Conservation (phyloP, 2,329 filamentous ascomycete genomes). For the Dryadomyces quercivorus region DNA sequence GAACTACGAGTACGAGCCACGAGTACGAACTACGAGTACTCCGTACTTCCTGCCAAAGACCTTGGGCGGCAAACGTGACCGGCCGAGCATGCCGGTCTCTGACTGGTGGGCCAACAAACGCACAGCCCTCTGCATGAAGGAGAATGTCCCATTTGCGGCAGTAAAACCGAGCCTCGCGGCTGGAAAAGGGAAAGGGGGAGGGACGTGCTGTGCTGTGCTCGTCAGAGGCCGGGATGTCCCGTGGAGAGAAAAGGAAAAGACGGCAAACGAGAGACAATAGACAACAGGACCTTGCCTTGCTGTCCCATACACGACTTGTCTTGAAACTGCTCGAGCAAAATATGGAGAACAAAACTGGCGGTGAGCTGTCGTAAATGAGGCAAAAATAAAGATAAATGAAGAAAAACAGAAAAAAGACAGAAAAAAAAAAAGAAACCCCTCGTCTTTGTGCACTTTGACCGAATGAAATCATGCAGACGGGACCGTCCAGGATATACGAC, state of each 20-base stretch:
- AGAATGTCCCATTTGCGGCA: background rate
- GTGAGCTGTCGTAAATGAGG: too few species aligned
- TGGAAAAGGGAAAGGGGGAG: too few species aligned
- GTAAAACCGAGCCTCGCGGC: background rate
- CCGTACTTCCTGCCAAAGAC: too few species aligned
- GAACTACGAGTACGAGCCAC: background rate
- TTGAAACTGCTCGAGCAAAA: too few species aligned
- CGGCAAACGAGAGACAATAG: background rate
- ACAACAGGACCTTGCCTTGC: background rate
- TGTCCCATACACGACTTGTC: too few species aligned
- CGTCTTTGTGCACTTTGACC: too few species aligned
- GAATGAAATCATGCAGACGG: background rate
- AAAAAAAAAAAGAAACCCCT: background rate
- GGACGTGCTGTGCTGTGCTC: background rate
- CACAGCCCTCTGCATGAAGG: background rate
- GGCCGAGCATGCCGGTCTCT: background rate
- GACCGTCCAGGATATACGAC: background rate
- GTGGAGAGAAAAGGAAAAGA: background rate
- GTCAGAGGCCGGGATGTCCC: background rate
- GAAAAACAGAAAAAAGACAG: background rate
- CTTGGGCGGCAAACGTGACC: background rate
- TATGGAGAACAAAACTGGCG: too few species aligned
- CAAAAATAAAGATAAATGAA: background rate
- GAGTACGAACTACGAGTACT: background rate
- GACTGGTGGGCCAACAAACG: background rate